Evolutionary conservation across 495 filamentous ascomycete species (phyloP).

Genomic region (Aspergillus avenaceus): DNA sequence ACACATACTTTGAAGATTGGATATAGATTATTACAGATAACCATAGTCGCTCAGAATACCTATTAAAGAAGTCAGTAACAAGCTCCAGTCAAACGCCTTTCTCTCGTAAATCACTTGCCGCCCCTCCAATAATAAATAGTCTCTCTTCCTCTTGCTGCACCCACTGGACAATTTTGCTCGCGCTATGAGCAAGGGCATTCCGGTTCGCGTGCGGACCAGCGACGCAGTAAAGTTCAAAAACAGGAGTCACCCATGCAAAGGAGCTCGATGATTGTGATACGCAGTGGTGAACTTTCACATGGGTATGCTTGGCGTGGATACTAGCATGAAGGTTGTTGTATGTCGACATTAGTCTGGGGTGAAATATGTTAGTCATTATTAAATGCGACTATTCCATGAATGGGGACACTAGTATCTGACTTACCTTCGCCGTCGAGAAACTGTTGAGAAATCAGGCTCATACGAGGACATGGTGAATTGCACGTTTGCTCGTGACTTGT

Average conservation of each 20-base stretch:
- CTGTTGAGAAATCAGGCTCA: constrained; percentile 61
- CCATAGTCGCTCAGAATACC: constrained; percentile 22
- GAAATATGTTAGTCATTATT: neutral
- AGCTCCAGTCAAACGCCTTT: neutral
- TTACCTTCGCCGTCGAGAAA: constrained; percentile 63
- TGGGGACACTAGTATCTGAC: neutral
- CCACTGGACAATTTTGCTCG: constrained; percentile 85
- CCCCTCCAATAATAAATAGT: constrained; percentile 91
- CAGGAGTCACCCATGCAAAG: constrained; percentile 84
- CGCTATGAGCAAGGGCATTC: constrained; percentile 76
- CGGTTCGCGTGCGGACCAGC: constrained; percentile 74
- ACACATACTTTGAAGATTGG: too few species aligned
- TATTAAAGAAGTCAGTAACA: neutral
- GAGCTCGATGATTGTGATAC: constrained; percentile 68
- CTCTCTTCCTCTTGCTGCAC: constrained; percentile 85
- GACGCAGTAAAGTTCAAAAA: constrained; percentile 92
- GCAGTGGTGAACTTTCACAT: constrained; percentile 80
- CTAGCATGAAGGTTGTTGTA: constrained; percentile 82
- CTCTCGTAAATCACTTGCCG: constrained; percentile 46
- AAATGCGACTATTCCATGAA: neutral
- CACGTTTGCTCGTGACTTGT: constrained; percentile 88
- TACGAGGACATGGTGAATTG: constrained; percentile 91
- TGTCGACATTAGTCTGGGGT: constrained; percentile 70
- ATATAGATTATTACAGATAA: neutral
- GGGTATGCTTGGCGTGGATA: constrained; percentile 75